These are phyloP conservation scores for Chalciporus piperatus DNA, from an alignment of 768 basidiomycete genomes.

Conservation along the genomic window DNA sequence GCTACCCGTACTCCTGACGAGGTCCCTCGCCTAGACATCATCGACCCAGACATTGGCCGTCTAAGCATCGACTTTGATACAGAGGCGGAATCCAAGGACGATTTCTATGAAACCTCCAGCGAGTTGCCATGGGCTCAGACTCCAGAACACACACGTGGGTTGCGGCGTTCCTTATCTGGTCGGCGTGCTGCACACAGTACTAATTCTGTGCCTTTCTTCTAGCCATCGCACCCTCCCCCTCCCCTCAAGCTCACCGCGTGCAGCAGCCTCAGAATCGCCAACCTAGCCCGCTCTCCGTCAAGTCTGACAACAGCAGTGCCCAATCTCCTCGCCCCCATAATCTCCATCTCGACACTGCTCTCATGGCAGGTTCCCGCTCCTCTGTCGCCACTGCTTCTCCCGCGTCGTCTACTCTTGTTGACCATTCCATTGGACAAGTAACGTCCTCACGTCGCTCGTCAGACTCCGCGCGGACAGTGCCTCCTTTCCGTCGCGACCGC, in stretches of 20 bases:
- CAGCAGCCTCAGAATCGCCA: constrained; percentile 29
- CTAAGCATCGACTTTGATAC: constrained; percentile 56
- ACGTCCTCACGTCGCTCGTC: constrained; percentile 55
- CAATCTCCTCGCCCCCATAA: constrained; percentile 41
- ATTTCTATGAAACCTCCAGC: constrained; percentile 47
- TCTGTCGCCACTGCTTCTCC: constrained; percentile 45
- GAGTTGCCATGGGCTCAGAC: constrained; percentile 57
- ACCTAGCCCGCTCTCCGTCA: constrained; percentile 38
- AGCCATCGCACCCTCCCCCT: constrained; percentile 21
- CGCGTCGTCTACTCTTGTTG: constrained; percentile 39
- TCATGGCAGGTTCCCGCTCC: constrained; percentile 40
- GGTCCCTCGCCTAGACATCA: constrained; percentile 40
- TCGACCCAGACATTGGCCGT: constrained; percentile 57
- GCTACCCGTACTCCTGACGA: constrained; percentile 23
- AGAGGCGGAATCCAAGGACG: constrained; percentile 33
- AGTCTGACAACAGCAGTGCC: constrained; percentile 37
- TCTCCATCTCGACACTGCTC: constrained; percentile 59
- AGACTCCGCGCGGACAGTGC: constrained; percentile 65
- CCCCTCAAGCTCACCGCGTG: constrained; percentile 21
- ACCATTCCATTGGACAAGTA: constrained; percentile 26
- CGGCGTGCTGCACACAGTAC: constrained; percentile 25
- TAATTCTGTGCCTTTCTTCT: constrained; percentile 20
- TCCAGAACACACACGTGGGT: constrained; percentile 44
- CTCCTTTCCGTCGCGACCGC: constrained; percentile 59
- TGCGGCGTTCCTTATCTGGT: constrained; percentile 28